Evolutionary conservation across 352 stramenopile species (phyloP).

Genomic region (Phytopythium aichiense): DNA sequence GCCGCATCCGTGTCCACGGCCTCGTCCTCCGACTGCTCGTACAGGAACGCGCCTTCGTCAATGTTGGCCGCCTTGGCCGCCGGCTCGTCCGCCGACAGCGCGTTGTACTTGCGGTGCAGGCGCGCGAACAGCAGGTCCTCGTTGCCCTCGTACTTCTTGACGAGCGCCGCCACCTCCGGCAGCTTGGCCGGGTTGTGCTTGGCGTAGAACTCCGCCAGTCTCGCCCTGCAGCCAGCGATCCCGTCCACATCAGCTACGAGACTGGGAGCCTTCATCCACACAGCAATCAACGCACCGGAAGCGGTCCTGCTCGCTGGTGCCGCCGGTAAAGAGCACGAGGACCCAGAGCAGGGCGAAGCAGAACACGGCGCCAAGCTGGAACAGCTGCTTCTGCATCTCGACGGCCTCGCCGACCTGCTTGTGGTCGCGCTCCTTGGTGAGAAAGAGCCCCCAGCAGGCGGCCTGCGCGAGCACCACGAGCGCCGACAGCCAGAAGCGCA

Average conservation of each 20-base stretch:
- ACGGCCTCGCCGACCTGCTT: slow-evolving; percentile 21
- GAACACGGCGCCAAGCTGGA: slow-evolving; percentile 29
- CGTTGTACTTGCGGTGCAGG: slow-evolving; percentile 79
- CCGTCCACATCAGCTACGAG: slow-evolving; percentile 1
- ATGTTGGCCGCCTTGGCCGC: slow-evolving; percentile 38
- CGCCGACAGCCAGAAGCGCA: slow-evolving; percentile 39
- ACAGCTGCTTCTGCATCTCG: slow-evolving; percentile 40
- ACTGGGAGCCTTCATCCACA: background rate
- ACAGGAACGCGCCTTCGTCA: slow-evolving; percentile 47
- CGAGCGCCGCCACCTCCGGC: slow-evolving; percentile 45
- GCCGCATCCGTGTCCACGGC: slow-evolving; percentile 23
- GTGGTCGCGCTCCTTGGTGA: slow-evolving; percentile 32
- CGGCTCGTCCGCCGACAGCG: slow-evolving; percentile 30
- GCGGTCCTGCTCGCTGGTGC: slow-evolving; percentile 26
- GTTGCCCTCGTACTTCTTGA: slow-evolving; percentile 73
- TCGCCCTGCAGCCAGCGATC: slow-evolving; percentile 20
- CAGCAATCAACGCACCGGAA: slow-evolving; percentile 34
- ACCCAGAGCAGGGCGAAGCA: slow-evolving; percentile 44
- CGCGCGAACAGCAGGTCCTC: slow-evolving; percentile 75
- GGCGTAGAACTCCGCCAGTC: slow-evolving; percentile 61
- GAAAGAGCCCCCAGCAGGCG: slow-evolving; percentile 39
- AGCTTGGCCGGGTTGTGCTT: slow-evolving; percentile 78
- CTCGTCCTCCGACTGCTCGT: slow-evolving; percentile 43
- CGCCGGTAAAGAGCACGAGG: slow-evolving; percentile 47
- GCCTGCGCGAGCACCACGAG: slow-evolving; percentile 53